Conservation (phyloP, 1,139 yeast genomes). For the Protomyces lactucae-debilis region DNA sequence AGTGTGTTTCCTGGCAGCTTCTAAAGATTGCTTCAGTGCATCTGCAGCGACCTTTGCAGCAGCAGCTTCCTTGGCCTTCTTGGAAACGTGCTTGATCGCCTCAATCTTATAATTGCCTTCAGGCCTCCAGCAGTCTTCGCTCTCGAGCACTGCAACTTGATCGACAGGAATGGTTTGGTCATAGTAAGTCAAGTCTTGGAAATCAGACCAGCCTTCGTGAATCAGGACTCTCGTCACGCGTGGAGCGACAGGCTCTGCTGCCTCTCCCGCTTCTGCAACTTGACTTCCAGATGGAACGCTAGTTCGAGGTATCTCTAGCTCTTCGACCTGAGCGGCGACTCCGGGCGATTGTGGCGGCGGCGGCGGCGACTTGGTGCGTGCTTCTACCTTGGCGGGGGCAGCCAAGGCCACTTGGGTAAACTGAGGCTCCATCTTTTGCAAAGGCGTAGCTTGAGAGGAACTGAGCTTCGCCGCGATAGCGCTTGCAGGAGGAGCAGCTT, state of each 20-base stretch:
- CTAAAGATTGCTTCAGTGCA: neutral
- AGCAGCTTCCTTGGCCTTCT: neutral
- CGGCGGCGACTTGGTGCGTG: no score
- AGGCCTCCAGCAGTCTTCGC: slow-evolving; percentile 20
- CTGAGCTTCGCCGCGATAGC: no score
- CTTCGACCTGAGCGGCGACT: no score
- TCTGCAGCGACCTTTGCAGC: neutral
- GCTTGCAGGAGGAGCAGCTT: no score
- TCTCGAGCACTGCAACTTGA: slow-evolving; percentile 6
- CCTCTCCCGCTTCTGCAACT: no score
- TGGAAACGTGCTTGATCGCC: neutral
- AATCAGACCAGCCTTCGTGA: slow-evolving; percentile 22
- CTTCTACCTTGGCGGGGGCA: no score
- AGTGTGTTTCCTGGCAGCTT: neutral
- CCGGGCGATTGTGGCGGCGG: no score
- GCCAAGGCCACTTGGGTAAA: no score
- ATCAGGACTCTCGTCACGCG: neutral
- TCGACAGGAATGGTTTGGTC: slow-evolving; percentile 5
- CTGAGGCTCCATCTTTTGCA: no score
- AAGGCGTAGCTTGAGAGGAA: no score
- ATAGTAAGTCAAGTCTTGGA: slow-evolving; percentile 10
- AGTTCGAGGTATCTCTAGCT: no score
- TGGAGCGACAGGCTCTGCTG: neutral
- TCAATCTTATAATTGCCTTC: slow-evolving; percentile 8
- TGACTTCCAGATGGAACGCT: no score